These are phyloP conservation scores for Fusarium praegraminearum DNA, from an alignment of 2,329 filamentous ascomycete genomes.

Conservation along the genomic window DNA sequence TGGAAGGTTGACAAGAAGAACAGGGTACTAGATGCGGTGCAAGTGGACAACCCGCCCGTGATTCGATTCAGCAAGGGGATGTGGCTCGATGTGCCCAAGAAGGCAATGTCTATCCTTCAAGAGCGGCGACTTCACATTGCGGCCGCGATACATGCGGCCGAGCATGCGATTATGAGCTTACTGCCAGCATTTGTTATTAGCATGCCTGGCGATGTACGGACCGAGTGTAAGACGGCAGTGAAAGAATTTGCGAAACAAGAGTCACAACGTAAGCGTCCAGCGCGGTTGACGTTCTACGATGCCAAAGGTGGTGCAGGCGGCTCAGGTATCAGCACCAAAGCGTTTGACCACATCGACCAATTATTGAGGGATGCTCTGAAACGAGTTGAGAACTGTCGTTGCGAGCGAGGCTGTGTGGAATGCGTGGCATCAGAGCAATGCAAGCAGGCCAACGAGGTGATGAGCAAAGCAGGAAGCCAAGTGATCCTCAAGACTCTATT, in stretches of 20 bases:
- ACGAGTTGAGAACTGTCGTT: conserved; percentile 81
- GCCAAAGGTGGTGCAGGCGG: conserved; percentile 88
- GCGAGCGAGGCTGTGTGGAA: conserved; percentile 85
- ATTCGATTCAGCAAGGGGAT: conserved; percentile 87
- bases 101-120: conserved; percentile 82
- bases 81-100: conserved; percentile 92
- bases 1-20: conserved; percentile 94
- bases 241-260: conserved; percentile 86
- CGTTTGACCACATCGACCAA: conserved; percentile 90
- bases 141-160: conserved; percentile 92
- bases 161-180: conserved; percentile 88
- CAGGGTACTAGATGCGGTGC: conserved; percentile 88
- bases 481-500: conserved; percentile 84
- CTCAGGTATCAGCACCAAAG: conserved; percentile 89
- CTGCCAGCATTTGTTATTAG: conserved; percentile 92
- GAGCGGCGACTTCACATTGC: conserved; percentile 81
- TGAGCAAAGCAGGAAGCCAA: conserved; percentile 89
- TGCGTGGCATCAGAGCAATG: conserved; percentile 90
- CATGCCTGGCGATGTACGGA: conserved; percentile 90
- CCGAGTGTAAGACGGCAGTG: conserved; percentile 89
- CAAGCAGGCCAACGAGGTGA: conserved; percentile 87
- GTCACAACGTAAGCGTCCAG: conserved; percentile 82
- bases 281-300: conserved; percentile 93
- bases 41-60: conserved; percentile 93
- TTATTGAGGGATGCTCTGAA: conserved; percentile 80